phyloP scores from a whole-genome alignment of 352 stramenopile species.

The Elongisporangium undulatum region DNA sequence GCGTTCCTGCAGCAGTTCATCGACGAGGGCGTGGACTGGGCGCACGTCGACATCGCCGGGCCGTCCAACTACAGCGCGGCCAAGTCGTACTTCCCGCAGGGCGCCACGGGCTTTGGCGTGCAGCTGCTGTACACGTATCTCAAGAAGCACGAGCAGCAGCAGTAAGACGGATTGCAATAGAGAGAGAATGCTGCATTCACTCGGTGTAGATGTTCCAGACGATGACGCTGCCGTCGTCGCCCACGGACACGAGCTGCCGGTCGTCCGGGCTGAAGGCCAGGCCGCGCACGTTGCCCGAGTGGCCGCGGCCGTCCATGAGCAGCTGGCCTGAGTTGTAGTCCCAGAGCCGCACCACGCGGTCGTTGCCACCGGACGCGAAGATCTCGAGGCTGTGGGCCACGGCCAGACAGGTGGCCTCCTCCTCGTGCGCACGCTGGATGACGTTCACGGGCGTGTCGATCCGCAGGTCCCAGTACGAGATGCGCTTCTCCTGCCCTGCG shows the following conservation, averaged over 20 bases:
- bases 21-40: slow-evolving; percentile 82
- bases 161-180: slow-evolving; percentile 4
- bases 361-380: slow-evolving; percentile 87
- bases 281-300: slow-evolving; percentile 71
- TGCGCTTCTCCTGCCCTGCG: slow-evolving; percentile 90
- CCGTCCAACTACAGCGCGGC: slow-evolving; percentile 76
- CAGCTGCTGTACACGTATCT: slow-evolving; percentile 84
- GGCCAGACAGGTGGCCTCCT: slow-evolving; percentile 88
- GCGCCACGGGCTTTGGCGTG: slow-evolving; percentile 86
- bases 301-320: slow-evolving; percentile 68
- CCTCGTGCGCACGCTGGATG: slow-evolving; percentile 70
- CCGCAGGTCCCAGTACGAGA: slow-evolving; percentile 91
- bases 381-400: slow-evolving; percentile 78
- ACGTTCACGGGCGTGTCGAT: slow-evolving; percentile 79
- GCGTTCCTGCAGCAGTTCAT: slow-evolving; percentile 90
- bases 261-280: slow-evolving; percentile 89
- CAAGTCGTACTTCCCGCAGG: slow-evolving; percentile 85
- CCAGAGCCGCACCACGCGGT: slow-evolving; percentile 89
- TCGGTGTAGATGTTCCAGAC: slow-evolving; percentile 90
- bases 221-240: slow-evolving; percentile 90
- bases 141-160: slow-evolving; percentile 63
- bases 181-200: slow-evolving; percentile 11
- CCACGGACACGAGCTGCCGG: slow-evolving; percentile 87
- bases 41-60: slow-evolving; percentile 88
- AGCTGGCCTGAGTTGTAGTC: slow-evolving; percentile 52